Evolutionary conservation across 2,329 filamentous ascomycete species (phyloP).

Genomic region (Leptographium galeiforme): DNA sequence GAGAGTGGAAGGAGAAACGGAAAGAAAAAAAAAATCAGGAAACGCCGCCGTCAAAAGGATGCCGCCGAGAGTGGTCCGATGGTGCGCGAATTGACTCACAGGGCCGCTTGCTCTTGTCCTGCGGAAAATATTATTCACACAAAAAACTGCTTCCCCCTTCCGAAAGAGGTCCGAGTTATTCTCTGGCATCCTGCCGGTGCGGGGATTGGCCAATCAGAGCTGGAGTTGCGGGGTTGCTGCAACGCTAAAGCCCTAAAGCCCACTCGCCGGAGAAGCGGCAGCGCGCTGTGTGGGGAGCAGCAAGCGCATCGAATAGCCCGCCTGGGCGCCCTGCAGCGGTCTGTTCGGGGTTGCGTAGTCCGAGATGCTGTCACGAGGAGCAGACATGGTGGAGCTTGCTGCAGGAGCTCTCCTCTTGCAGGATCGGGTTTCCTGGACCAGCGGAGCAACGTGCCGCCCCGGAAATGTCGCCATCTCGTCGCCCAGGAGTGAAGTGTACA

Average conservation of each 20-base stretch:
- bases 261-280: too few species aligned
- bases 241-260: background rate
- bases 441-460: too few species aligned
- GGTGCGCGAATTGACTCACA: slow-evolving; percentile 1
- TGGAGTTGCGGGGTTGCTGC: background rate
- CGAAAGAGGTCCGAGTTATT: background rate
- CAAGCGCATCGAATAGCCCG: too few species aligned
- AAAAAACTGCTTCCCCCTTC: background rate
- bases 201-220: background rate
- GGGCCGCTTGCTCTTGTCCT: background rate
- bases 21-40: background rate
- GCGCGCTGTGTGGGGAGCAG: too few species aligned
- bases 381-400: too few species aligned
- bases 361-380: too few species aligned
- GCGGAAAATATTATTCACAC: background rate
- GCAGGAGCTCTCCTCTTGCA: too few species aligned
- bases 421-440: too few species aligned
- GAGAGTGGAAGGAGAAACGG: background rate
- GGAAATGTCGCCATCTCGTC: too few species aligned
- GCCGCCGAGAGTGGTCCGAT: background rate
- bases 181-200: background rate
- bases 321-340: too few species aligned
- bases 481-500: too few species aligned
- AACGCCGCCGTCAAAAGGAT: background rate
- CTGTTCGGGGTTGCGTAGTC: too few species aligned